phyloP scores from a whole-genome alignment of 768 basidiomycete genomes.

The Psilocybe tampanensis region DNA sequence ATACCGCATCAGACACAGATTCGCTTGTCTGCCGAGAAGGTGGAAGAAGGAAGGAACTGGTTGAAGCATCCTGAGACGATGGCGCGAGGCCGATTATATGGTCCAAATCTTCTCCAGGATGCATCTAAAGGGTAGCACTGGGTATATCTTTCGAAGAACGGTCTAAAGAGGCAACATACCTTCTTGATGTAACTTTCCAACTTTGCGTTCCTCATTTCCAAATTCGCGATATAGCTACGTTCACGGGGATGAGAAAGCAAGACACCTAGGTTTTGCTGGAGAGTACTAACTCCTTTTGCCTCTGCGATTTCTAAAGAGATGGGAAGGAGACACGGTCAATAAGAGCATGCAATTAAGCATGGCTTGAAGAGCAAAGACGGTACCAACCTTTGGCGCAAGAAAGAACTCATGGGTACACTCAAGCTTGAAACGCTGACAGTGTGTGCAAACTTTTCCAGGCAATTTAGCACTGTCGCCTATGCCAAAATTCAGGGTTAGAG shows the following conservation, averaged over 20 bases:
- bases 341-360: too few relatives aligned
- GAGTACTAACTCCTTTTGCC: constrained; percentile 33
- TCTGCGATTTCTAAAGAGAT: constrained; percentile 37
- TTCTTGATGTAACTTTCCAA: constrained; percentile 17
- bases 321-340: background rate
- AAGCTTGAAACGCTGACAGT: constrained; percentile 49
- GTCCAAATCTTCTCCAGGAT: constrained; percentile 24
- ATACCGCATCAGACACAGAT: background rate
- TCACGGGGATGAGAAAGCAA: background rate
- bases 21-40: constrained; percentile 6
- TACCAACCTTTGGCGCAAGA: constrained; percentile 45
- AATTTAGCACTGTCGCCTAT: constrained; percentile 64
- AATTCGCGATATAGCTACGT: background rate
- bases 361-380: background rate
- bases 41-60: background rate
- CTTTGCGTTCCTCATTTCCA: background rate
- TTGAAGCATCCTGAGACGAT: background rate
- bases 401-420: constrained; percentile 59
- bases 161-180: constrained; percentile 1
- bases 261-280: background rate
- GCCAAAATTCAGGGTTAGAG: background rate
- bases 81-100: background rate
- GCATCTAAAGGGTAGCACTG: constrained; percentile 12
- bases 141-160: background rate
- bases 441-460: constrained; percentile 56